These are phyloP conservation scores for Sclerotinia borealis DNA, from an alignment of 2,329 filamentous ascomycete species.

Conservation along the genomic window DNA sequence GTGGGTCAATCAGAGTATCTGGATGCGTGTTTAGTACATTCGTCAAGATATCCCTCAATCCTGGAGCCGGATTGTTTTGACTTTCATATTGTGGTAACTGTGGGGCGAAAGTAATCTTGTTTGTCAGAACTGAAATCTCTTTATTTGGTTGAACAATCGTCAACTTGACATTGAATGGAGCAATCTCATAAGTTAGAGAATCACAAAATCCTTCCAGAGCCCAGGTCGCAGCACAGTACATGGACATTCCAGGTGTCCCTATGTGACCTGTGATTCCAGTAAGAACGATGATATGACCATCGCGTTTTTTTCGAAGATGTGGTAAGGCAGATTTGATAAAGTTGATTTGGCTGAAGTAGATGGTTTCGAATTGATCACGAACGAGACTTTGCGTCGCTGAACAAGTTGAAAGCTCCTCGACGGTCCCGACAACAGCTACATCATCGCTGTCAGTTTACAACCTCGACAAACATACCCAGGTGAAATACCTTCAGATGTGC, in stretches of 20 bases:
- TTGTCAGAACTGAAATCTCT: conserved; percentile 82
- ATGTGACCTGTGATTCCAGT: conserved; percentile 89
- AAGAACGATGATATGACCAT: conserved; percentile 83
- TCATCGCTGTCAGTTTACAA: background rate
- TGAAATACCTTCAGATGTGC: conserved; percentile 69
- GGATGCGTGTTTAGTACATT: conserved; percentile 73
- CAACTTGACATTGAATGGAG: conserved; percentile 93
- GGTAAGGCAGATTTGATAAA: conserved; percentile 87
- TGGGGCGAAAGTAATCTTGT: conserved; percentile 78
- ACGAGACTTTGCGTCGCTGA: conserved; percentile 70
- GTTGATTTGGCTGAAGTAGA: conserved; percentile 95
- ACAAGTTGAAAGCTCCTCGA: conserved; percentile 79
- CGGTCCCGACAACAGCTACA: conserved; percentile 75
- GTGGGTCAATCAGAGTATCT: conserved; percentile 44
- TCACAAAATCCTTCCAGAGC: conserved; percentile 95
- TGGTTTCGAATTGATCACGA: conserved; percentile 85
- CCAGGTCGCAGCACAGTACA: conserved; percentile 91
- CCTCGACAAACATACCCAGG: no score
- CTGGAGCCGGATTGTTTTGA: conserved; percentile 67
- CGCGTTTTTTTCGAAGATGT: conserved; percentile 69
- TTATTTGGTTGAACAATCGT: conserved; percentile 95
- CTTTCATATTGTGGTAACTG: conserved; percentile 65
- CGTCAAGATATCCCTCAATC: conserved; percentile 75
- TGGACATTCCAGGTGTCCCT: conserved; percentile 82
- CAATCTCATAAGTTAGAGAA: conserved; percentile 89